Conservation (phyloP, 2,329 filamentous ascomycete species). For the Ilyonectria robusta region DNA sequence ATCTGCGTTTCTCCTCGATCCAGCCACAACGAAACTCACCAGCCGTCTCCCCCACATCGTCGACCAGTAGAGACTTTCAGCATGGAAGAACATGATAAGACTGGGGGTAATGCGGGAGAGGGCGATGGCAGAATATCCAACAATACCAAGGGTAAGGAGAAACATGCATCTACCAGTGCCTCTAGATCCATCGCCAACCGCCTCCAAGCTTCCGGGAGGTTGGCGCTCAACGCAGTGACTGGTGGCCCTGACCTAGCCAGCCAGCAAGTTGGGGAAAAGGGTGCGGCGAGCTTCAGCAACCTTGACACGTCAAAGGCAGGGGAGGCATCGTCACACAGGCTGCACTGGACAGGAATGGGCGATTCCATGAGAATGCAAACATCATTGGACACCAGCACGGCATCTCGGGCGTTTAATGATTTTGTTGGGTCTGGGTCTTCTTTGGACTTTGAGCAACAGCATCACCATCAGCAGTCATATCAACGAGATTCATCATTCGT, state of each 20-base stretch:
- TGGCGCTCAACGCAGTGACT: conserved; percentile 46
- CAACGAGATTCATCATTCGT: conserved; percentile 15
- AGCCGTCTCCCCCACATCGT: conserved; percentile 5
- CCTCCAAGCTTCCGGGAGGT: conserved; percentile 47
- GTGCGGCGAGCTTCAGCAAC: conserved; percentile 31
- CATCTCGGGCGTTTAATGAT: conserved; percentile 51
- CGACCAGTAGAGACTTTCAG: neutral
- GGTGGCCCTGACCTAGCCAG: conserved; percentile 35
- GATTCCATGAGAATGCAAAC: conserved; percentile 36
- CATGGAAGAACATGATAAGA: conserved; percentile 35
- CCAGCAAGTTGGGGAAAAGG: conserved; percentile 40
- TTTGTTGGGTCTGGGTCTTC: conserved; percentile 35
- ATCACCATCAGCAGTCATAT: neutral
- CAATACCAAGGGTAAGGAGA: conserved; percentile 38
- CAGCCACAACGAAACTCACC: conserved; percentile 13
- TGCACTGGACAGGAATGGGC: conserved; percentile 30
- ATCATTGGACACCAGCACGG: conserved; percentile 45
- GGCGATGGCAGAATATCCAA: conserved; percentile 9
- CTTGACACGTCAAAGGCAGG: conserved; percentile 33
- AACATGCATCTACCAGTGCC: conserved; percentile 34
- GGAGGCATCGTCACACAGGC: conserved; percentile 42
- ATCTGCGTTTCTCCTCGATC: neutral
- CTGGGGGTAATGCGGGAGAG: conserved; percentile 5
- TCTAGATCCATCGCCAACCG: conserved; percentile 39
- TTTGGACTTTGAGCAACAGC: conserved; percentile 25